Conservation (phyloP, 441 rosid genomes). For the Hura crepitans region DNA sequence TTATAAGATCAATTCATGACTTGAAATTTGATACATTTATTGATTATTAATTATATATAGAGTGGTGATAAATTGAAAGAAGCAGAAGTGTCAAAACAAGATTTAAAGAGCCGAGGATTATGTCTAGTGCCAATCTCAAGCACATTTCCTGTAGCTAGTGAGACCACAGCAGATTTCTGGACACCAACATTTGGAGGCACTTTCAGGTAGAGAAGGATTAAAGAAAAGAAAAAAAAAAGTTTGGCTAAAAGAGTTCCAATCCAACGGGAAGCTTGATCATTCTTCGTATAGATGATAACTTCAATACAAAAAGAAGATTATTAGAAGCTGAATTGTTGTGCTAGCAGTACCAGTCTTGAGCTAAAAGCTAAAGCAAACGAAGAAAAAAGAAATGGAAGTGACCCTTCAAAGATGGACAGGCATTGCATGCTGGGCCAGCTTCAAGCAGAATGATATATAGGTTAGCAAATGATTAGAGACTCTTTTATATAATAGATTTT, state of each 20-base stretch:
- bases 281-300: constrained; percentile 15
- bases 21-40: background rate
- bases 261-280: constrained; percentile 22
- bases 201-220: constrained; percentile 50
- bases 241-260: constrained; percentile 16
- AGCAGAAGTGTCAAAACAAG: constrained; percentile 43
- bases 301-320: constrained; percentile 29
- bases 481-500: constrained; percentile 1
- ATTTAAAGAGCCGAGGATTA: constrained; percentile 81
- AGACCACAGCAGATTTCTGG: constrained; percentile 90
- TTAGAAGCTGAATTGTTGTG: constrained; percentile 29
- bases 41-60: constrained; percentile 32
- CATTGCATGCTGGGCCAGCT: constrained; percentile 56
- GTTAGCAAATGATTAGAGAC: constrained; percentile 41
- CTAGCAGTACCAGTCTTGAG: constrained; percentile 35
- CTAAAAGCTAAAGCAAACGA: constrained; percentile 32
- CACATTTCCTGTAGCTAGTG: constrained; percentile 87
- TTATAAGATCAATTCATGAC: background rate
- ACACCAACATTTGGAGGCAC: constrained; percentile 89
- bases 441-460: constrained; percentile 56
- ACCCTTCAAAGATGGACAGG: constrained; percentile 44
- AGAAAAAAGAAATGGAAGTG: constrained; percentile 31
- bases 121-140: constrained; percentile 89
- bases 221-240: background rate
- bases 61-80: constrained; percentile 43